phyloP scores from a whole-genome alignment of 306 rosid genomes.

The Calophaca sinica region DNA sequence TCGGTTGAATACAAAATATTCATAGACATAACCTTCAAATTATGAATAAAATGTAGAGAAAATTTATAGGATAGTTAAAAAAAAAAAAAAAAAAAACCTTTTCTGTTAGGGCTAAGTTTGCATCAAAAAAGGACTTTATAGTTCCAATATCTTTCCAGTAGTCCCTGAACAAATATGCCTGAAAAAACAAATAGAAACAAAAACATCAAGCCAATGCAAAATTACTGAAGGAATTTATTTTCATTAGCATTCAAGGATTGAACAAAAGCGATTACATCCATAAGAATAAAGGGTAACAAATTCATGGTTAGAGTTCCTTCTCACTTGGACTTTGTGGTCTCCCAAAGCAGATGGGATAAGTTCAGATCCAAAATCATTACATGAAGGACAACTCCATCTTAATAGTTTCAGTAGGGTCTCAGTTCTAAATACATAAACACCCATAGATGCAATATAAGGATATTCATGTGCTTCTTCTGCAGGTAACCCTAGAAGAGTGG shows the following conservation, averaged over 20 bases:
- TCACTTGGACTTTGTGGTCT: constrained; percentile 84
- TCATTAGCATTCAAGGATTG: not conserved
- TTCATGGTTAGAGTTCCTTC: constrained; percentile 38
- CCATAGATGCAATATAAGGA: constrained; percentile 90
- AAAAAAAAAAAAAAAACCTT: constrained; percentile 76
- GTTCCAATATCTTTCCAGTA: constrained; percentile 97
- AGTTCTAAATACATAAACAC: constrained; percentile 80
- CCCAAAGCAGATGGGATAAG: constrained; percentile 79
- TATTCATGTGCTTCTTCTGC: constrained; percentile 57
- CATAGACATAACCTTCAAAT: too few relatives aligned
- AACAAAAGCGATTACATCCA: too few relatives aligned
- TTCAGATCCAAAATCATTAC: constrained; percentile 89
- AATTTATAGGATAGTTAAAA: constrained; percentile 27
- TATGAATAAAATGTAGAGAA: constrained; percentile 1
- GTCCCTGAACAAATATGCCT: constrained; percentile 84
- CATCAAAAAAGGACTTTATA: constrained; percentile 77
- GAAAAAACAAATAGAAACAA: constrained; percentile 32
- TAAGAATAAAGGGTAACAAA: not conserved
- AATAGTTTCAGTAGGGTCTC: constrained; percentile 76
- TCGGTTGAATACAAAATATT: not conserved
- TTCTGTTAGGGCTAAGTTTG: constrained; percentile 83
- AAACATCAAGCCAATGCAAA: constrained; percentile 20
- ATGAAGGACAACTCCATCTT: constrained; percentile 68
- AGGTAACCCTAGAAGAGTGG: constrained; percentile 70
- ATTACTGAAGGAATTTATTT: not conserved